Percentiles rank a stretch among this genome's conserved stretches.
phyloP scores from a whole-genome alignment of 495 filamentous ascomycete genomes.

The Astrocystis sublimbata region DNA sequence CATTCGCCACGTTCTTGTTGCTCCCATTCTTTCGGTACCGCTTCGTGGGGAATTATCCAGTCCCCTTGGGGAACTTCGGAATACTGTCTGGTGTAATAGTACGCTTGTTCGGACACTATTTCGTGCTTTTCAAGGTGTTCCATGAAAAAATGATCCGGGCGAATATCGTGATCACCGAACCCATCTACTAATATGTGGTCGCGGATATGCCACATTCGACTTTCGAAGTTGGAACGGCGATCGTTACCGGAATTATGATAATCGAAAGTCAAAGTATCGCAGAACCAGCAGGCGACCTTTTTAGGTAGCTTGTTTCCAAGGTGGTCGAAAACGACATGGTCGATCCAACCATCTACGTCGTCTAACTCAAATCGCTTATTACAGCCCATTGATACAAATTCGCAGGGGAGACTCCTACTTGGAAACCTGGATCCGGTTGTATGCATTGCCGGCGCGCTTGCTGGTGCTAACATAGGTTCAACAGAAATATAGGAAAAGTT shows the following conservation, averaged over 20 bases:
- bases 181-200: constrained; percentile 10
- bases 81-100: constrained; percentile 15
- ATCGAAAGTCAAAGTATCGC: constrained; percentile 56
- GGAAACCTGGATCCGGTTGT: no score
- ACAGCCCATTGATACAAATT: background rate
- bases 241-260: constrained; percentile 9
- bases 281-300: constrained; percentile 34
- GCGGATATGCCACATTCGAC: constrained; percentile 1
- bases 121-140: constrained; percentile 31
- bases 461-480: background rate
- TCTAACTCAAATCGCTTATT: background rate
- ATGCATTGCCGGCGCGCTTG: background rate
- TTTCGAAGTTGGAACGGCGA: background rate
- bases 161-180: constrained; percentile 22
- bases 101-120: constrained; percentile 24
- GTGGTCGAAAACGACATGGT: background rate
- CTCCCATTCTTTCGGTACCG: constrained; percentile 11
- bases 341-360: background rate
- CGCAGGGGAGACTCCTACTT: no score
- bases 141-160: constrained; percentile 43
- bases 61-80: constrained; percentile 23
- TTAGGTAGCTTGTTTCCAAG: constrained; percentile 24
- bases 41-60: constrained; percentile 7
- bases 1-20: background rate
- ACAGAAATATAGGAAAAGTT: no score